phyloP scores from a whole-genome alignment of 2,329 filamentous ascomycete species.

The Talaromyces islandicus region DNA sequence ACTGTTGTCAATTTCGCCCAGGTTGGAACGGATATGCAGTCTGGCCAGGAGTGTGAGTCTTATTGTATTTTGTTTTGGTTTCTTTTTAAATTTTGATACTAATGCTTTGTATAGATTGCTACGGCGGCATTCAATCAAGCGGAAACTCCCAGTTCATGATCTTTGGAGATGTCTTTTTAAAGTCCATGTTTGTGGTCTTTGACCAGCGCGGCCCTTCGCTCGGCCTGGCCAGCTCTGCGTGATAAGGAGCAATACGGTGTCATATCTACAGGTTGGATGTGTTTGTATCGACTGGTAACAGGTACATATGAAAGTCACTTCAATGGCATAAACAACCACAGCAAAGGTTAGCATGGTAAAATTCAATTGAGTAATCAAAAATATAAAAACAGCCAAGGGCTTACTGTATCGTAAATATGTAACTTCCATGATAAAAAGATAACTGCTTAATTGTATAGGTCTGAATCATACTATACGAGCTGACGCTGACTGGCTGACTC shows the following conservation, averaged over 20 bases:
- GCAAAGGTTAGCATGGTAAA: not conserved
- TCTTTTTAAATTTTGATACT: not conserved
- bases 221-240: conserved; percentile 44
- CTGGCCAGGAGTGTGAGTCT: conserved; percentile 33
- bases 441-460: not conserved
- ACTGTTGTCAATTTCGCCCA: conserved; percentile 51
- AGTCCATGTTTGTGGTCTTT: conserved; percentile 57
- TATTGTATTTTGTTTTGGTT: not conserved
- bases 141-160: conserved; percentile 52
- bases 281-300: not conserved
- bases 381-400: not conserved
- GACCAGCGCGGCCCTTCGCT: conserved; percentile 44
- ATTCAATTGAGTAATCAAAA: not conserved
- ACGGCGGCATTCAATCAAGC: conserved; percentile 56
- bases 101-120: conserved; percentile 40
- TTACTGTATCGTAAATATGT: not conserved
- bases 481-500: not conserved
- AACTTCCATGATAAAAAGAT: too few relatives aligned
- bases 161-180: conserved; percentile 57
- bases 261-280: not conserved
- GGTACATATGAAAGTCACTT: not conserved
- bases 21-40: conserved; percentile 39
- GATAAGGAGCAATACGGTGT: not conserved
- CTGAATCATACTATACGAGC: not conserved
- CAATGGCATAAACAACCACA: not conserved